A percentile compares a stretch with the other conserved stretches of the same genome.
Conservation (phyloP, 805 yeast species). For the Metschnikowia matae region DNA sequence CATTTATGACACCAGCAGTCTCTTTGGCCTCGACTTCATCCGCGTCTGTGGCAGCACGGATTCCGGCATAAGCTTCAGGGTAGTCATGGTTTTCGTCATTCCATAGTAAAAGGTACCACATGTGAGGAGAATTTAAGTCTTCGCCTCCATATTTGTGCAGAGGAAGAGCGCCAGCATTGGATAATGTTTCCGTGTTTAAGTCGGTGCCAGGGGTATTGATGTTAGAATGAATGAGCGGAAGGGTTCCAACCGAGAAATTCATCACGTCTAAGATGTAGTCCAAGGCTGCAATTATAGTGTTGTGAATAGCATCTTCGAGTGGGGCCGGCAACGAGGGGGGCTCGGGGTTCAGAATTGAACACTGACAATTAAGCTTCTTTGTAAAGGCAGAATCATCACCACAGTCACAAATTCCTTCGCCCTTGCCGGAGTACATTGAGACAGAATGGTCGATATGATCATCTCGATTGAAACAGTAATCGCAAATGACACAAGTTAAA, state of each 20-base stretch:
- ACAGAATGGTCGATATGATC: conserved; percentile 70
- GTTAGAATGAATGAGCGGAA: conserved; percentile 37
- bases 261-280: conserved; percentile 44
- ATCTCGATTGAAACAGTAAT: conserved; percentile 62
- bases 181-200: conserved; percentile 23
- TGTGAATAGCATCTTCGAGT: conserved; percentile 18
- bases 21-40: conserved; percentile 25
- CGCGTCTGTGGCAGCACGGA: conserved; percentile 31
- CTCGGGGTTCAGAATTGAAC: conserved; percentile 18
- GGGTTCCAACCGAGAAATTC: conserved; percentile 33
- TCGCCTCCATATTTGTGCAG: conserved; percentile 26
- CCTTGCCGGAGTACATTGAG: conserved; percentile 45
- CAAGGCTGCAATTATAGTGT: conserved; percentile 32
- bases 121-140: conserved; percentile 30
- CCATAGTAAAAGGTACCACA: conserved; percentile 58
- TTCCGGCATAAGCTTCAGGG: conserved; percentile 49
- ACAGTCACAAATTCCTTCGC: conserved; percentile 61
- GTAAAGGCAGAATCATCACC: conserved; percentile 69
- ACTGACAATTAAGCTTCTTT: conserved; percentile 47
- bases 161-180: conserved; percentile 33
- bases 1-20: conserved; percentile 45
- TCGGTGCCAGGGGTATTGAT: conserved; percentile 22
- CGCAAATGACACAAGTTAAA: conserved; percentile 74
- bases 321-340: conserved; percentile 8
- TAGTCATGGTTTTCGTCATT: conserved; percentile 73